These are phyloP conservation scores for Plasmodium ovale DNA, from an alignment of 169 alveolate species.

Conservation along the genomic window DNA sequence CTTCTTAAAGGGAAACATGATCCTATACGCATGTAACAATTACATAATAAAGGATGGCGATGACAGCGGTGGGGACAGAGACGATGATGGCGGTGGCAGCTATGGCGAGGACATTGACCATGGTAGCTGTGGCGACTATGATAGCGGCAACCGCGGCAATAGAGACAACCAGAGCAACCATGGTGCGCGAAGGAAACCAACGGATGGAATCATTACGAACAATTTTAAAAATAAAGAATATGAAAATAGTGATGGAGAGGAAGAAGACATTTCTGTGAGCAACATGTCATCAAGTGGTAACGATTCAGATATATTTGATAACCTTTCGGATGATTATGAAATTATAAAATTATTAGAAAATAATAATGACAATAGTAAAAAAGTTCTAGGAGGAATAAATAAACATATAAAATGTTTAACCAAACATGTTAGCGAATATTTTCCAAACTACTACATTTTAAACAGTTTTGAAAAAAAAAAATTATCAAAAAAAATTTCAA, in stretches of 20 bases:
- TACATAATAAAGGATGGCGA: conserved; percentile 51
- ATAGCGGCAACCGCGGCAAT: background rate
- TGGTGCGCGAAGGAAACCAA: no score
- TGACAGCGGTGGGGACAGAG: background rate
- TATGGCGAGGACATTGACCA: background rate
- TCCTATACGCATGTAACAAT: conserved; percentile 59
- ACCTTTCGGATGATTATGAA: conserved; percentile 76
- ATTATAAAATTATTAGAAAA: conserved; percentile 63
- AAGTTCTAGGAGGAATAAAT: conserved; percentile 47
- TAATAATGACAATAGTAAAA: conserved; percentile 23
- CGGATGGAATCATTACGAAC: no score
- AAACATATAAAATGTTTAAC: conserved; percentile 72
- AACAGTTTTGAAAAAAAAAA: conserved; percentile 26
- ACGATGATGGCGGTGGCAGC: background rate
- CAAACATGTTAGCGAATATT: conserved; percentile 69
- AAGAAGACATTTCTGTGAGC: conserved; percentile 25
- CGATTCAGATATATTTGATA: conserved; percentile 55
- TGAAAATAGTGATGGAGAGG: background rate
- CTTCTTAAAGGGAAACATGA: conserved; percentile 54
- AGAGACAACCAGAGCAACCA: background rate
- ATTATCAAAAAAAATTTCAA: conserved; percentile 53
- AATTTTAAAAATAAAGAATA: background rate
- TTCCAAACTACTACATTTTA: conserved; percentile 66
- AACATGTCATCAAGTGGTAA: conserved; percentile 41
- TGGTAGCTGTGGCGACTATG: background rate